Evolutionary conservation across 768 basidiomycete genomes (phyloP).

Genomic region (Panaeolus papilionaceus): DNA sequence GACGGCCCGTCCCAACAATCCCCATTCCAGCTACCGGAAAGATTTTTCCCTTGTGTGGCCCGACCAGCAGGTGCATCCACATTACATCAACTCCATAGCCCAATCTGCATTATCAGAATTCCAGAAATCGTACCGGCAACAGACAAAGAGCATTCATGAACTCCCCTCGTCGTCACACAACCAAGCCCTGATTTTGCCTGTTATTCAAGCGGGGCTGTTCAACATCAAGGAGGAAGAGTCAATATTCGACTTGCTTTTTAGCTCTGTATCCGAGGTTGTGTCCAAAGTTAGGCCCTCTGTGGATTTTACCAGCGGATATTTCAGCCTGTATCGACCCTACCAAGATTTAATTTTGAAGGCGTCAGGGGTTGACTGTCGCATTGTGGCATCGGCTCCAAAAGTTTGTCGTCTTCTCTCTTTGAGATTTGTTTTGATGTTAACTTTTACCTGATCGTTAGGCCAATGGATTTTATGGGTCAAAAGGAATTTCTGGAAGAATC

Average conservation of each 20-base stretch:
- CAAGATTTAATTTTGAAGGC: constrained; percentile 70
- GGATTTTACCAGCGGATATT: constrained; percentile 96
- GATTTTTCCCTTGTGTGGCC: constrained; percentile 72
- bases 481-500: constrained; percentile 89
- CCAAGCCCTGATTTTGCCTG: constrained; percentile 69
- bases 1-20: constrained; percentile 20
- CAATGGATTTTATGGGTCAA: constrained; percentile 93
- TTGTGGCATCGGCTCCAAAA: constrained; percentile 88
- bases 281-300: constrained; percentile 47
- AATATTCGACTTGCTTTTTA: constrained; percentile 62
- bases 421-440: background rate
- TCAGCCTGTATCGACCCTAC: constrained; percentile 84
- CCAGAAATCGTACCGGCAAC: constrained; percentile 50
- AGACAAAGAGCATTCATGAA: constrained; percentile 10
- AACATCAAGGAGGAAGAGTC: constrained; percentile 86
- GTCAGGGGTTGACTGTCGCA: constrained; percentile 62
- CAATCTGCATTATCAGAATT: constrained; percentile 60
- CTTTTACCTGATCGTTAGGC: constrained; percentile 57
- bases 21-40: constrained; percentile 41
- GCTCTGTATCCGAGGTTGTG: constrained; percentile 40
- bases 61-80: constrained; percentile 67
- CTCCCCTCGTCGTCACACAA: constrained; percentile 18
- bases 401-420: constrained; percentile 44
- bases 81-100: constrained; percentile 69
- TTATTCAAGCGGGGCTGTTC: constrained; percentile 92